Base-by-base conservation (phyloP, 441 rosid species). In the Rhodomyrtus psidioides region DNA sequence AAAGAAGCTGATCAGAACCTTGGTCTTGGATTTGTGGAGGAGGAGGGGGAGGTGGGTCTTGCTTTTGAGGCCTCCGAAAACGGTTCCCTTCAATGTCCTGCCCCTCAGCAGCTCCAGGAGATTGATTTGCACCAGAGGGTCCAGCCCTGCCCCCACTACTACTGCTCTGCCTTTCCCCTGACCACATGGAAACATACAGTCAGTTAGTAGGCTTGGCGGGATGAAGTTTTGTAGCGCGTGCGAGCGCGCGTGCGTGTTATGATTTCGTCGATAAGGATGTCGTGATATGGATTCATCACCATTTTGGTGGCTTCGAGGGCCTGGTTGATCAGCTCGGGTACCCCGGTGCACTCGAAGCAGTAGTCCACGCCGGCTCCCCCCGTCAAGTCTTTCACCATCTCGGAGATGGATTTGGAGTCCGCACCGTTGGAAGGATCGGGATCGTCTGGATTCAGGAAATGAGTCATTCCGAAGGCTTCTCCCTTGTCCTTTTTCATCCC, bases 31-130 rank as follows among this genome's bases (percentile, higher is more conserved):
- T 87, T 90, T 91, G 10, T 89, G 55, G 16, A 90, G 42, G 16
- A 91, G 9, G 9, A 85, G n/a, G 24, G 93, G 91, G 10, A 91
- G 90, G 26, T 91, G 91, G 19, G 92, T 88, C 56, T 87, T 89
- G n/a, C 75, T 54, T 84, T 91, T 91, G 53, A 91, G 86, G 30
- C 93, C 94, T 55, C 94, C 95, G 26, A 92, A 93, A 84, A 89
- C 1, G 9, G 89, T 83, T 0, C 95, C 94, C 83, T 87, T 92
- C n/a, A 91, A 46, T 30, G 91, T 93, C 84, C 92, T 87, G 5
- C 93, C 92, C 2, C 17, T 3, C 17, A 89, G 1, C 34, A 91
- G 53, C 0, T 87, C 39, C 1, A 49, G 1, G 28, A 75, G 12
- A 56, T 70, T 86, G 23, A 91, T 58, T 3, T 53, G 13, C 27